Conservation (phyloP, 164 flowering plant species). For the Dillenia turbinata region DNA sequence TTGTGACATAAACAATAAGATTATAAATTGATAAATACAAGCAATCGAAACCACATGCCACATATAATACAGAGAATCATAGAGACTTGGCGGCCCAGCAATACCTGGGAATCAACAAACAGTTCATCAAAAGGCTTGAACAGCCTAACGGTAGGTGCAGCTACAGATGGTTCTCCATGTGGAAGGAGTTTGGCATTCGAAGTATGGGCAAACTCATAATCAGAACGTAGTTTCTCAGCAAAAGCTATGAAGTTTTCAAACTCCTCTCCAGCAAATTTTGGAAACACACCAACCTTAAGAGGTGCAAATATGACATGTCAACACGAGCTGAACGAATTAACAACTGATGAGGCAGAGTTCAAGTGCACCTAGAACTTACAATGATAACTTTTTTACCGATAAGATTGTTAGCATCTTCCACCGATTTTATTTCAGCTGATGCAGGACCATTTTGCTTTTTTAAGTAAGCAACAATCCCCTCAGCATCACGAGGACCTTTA, state of each 20-base stretch:
- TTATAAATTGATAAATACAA: neutral
- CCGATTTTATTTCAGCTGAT: slow-evolving; percentile 68
- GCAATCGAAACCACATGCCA: neutral
- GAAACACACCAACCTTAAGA: slow-evolving; percentile 80
- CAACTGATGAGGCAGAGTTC: neutral
- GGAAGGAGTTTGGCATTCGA: slow-evolving; percentile 77
- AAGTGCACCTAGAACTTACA: slow-evolving; percentile 38
- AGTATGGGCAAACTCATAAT: slow-evolving; percentile 84
- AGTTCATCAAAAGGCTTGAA: slow-evolving; percentile 96
- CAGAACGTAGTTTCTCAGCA: slow-evolving; percentile 80
- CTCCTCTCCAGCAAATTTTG: slow-evolving; percentile 81
- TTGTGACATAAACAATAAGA: neutral
- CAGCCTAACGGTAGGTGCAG: slow-evolving; percentile 63
- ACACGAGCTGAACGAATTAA: neutral
- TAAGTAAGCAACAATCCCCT: slow-evolving; percentile 76
- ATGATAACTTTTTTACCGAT: slow-evolving; percentile 51
- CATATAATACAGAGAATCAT: neutral
- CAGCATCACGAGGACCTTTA: slow-evolving; percentile 91
- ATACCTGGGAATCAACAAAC: slow-evolving; percentile 76
- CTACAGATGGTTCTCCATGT: slow-evolving; percentile 66
- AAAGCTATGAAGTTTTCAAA: slow-evolving; percentile 53
- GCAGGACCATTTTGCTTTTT: slow-evolving; percentile 89
- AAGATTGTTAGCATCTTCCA: slow-evolving; percentile 48
- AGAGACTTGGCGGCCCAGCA: neutral
- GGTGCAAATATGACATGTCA: neutral